Conservation (phyloP, 257 asterid species). For the Datura wrightii region DNA sequence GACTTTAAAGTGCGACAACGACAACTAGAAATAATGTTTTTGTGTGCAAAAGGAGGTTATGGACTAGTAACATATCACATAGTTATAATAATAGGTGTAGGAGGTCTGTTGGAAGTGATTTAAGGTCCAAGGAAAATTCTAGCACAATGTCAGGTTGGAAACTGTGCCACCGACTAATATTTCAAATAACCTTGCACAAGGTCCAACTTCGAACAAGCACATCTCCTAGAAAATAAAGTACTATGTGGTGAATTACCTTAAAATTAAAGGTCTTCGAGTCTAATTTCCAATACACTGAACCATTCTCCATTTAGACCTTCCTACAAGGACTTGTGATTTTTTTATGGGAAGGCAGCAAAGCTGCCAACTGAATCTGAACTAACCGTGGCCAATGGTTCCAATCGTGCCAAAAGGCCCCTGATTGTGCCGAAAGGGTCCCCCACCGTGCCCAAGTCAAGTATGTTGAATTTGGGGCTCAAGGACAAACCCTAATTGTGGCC, state of each 20-base stretch:
- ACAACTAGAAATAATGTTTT: background rate
- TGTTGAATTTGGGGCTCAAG: conserved; percentile 13
- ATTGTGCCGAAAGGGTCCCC: background rate
- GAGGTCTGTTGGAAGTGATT: background rate
- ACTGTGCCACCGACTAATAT: background rate
- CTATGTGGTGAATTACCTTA: background rate
- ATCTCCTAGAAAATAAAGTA: background rate
- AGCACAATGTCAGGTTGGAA: background rate
- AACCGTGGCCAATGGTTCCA: background rate
- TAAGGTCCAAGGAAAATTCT: background rate
- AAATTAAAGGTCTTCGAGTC: background rate
- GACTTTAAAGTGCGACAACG: background rate
- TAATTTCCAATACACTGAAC: background rate
- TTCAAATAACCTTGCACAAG: background rate
- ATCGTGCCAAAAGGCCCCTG: background rate
- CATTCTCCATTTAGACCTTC: background rate
- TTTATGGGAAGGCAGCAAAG: background rate
- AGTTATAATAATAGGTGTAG: background rate
- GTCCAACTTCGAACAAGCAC: background rate
- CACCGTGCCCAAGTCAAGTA: background rate
- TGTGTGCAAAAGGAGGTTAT: background rate
- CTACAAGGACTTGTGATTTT: background rate
- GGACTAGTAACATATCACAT: background rate
- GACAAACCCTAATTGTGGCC: background rate
- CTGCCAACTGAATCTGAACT: background rate